These are phyloP conservation scores for Lentinula sp. DNA, from an alignment of 768 basidiomycete species.

Conservation along the genomic window DNA sequence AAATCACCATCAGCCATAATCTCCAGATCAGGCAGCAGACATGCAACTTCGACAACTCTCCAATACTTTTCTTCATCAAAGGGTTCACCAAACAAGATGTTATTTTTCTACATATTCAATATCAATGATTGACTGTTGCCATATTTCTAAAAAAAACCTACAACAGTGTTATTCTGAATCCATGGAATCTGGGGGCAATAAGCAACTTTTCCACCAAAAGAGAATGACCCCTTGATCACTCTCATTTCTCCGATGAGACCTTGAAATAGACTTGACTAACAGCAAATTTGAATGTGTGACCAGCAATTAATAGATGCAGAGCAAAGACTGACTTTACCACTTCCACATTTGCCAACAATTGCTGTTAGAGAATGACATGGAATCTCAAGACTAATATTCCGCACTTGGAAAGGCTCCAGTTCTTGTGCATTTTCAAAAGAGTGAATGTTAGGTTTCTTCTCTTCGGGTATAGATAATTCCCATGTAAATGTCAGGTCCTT, in stretches of 20 bases:
- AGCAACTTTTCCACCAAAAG: conserved; percentile 58
- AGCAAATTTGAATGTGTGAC: neutral
- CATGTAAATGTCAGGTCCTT: conserved; percentile 61
- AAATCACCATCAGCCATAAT: conserved; percentile 65
- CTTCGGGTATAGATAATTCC: conserved; percentile 29
- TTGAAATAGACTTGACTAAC: conserved; percentile 47
- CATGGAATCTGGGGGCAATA: conserved; percentile 73
- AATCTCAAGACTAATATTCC: conserved; percentile 44
- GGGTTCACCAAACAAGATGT: conserved; percentile 59
- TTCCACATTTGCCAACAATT: conserved; percentile 64
- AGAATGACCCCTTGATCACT: conserved; percentile 39
- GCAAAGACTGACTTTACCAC: conserved; percentile 41
- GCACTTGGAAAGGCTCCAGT: conserved; percentile 39
- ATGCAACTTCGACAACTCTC: conserved; percentile 52
- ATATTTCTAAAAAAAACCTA: conserved; percentile 20
- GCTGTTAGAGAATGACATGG: conserved; percentile 55
- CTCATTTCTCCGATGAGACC: conserved; percentile 72
- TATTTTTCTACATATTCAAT: conserved; percentile 41
- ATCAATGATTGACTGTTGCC: neutral
- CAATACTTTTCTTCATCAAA: conserved; percentile 66
- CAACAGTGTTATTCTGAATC: conserved; percentile 68
- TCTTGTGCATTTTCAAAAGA: neutral
- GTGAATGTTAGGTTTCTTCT: neutral
- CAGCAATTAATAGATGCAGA: neutral
- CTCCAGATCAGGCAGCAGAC: conserved; percentile 59